Conservation (phyloP, 306 rosid genomes). For the Quercus mongolica region DNA sequence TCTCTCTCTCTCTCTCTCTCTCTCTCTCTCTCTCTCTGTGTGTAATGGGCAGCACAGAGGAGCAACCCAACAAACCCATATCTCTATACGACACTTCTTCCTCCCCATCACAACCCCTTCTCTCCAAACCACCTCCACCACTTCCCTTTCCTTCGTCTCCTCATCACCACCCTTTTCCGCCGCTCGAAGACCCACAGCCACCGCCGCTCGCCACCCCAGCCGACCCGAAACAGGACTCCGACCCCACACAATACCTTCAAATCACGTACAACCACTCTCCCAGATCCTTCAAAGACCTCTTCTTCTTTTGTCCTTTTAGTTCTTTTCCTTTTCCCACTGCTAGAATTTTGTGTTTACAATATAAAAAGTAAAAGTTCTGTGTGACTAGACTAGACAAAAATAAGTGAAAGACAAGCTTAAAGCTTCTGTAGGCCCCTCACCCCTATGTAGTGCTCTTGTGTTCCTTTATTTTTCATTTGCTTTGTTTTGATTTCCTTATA, state of each 20-base stretch:
- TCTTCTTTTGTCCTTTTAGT: no score
- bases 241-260: conserved; percentile 59
- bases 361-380: no score
- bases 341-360: no score
- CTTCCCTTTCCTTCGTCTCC: conserved; percentile 12
- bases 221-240: conserved; percentile 48
- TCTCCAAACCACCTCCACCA: conserved; percentile 30
- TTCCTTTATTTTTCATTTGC: no score
- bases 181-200: conserved; percentile 24
- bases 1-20: not conserved
- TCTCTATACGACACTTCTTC: conserved; percentile 36
- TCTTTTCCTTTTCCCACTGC: conserved; percentile 44
- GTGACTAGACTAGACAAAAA: no score
- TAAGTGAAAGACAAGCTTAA: no score
- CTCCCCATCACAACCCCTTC: conserved; percentile 53
- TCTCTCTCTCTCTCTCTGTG: not conserved
- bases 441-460: no score
- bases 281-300: conserved; percentile 63
- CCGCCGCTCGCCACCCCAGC: conserved; percentile 15
- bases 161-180: not conserved
- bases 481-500: no score
- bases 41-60: conserved; percentile 53
- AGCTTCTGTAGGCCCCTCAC: no score
- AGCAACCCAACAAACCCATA: conserved; percentile 34
- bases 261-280: conserved; percentile 70